These are phyloP conservation scores for Sparassis latifolia DNA, from an alignment of 1,284 basidiomycete species.

Conservation along the genomic window DNA sequence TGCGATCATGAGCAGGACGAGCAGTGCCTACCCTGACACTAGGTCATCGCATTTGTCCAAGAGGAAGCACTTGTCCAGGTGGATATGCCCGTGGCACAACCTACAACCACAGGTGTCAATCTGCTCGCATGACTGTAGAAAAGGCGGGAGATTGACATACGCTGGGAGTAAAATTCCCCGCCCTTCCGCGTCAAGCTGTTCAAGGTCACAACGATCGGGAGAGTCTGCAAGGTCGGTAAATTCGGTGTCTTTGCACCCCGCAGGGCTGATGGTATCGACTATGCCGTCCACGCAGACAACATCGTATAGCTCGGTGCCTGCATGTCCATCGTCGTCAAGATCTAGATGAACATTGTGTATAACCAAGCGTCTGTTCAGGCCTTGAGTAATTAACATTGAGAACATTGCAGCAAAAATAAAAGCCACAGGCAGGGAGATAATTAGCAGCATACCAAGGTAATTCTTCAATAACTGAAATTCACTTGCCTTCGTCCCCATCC, in stretches of 20 bases:
- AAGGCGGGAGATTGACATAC: conserved; percentile 26
- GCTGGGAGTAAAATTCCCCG: conserved; percentile 43
- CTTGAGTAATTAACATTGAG: no score
- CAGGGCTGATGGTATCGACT: conserved; percentile 13
- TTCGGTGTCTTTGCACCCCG: neutral
- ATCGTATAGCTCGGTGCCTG: conserved; percentile 17
- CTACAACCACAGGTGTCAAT: conserved; percentile 21
- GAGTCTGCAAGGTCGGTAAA: neutral
- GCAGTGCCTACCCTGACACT: conserved; percentile 37
- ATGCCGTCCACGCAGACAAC: conserved; percentile 19
- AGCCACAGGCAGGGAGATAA: no score
- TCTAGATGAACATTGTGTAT: conserved; percentile 21
- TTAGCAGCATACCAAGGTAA: no score
- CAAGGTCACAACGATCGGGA: neutral
- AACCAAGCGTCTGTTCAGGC: conserved; percentile 3
- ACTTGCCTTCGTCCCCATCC: no score
- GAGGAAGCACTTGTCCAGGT: conserved; percentile 64
- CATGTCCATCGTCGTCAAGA: conserved; percentile 12
- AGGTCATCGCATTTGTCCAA: conserved; percentile 46
- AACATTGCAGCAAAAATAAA: no score
- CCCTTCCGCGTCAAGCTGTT: conserved; percentile 36
- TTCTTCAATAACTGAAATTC: no score
- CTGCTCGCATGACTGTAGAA: neutral
- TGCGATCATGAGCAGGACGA: neutral
- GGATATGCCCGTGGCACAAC: conserved; percentile 58